These are phyloP conservation scores for Chlamydomonas asymmetrica DNA, from an alignment of 139 green algal genomes.

Conservation along the genomic window DNA sequence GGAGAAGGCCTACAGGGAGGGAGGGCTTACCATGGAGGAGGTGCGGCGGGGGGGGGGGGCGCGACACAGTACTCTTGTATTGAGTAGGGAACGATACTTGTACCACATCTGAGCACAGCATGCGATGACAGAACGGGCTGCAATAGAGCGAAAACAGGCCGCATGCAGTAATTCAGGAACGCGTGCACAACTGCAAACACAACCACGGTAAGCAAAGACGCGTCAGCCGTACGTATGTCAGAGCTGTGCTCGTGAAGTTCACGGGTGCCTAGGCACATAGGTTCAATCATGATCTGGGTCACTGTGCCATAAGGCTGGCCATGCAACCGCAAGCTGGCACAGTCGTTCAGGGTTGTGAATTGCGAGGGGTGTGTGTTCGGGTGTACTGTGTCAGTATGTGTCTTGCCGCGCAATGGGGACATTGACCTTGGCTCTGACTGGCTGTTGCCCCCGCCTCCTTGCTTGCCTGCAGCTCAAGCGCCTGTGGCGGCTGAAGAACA, in stretches of 20 bases:
- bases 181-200: too few species aligned
- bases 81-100: too few species aligned
- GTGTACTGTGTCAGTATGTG: not conserved
- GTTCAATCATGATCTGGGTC: too few species aligned
- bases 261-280: too few species aligned
- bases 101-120: not conserved
- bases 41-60: constrained; percentile 17
- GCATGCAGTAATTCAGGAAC: too few species aligned
- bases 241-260: not conserved
- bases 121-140: not conserved
- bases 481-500: constrained; percentile 66
- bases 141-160: too few species aligned
- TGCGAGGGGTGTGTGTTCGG: not conserved
- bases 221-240: not conserved
- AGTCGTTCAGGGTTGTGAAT: not conserved
- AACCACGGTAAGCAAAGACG: not conserved
- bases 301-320: too few species aligned
- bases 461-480: constrained; percentile 41
- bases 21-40: constrained; percentile 43
- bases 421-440: not conserved
- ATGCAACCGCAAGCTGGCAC: too few species aligned
- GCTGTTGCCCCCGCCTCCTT: not conserved
- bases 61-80: too few species aligned
- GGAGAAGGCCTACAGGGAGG: constrained; percentile 42
- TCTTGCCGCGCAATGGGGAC: not conserved